A percentile compares a stretch with the other conserved stretches of the same genome.
These are phyloP conservation scores for Phytophthora crassamura DNA, from an alignment of 352 stramenopile species.

Conservation along the genomic window DNA sequence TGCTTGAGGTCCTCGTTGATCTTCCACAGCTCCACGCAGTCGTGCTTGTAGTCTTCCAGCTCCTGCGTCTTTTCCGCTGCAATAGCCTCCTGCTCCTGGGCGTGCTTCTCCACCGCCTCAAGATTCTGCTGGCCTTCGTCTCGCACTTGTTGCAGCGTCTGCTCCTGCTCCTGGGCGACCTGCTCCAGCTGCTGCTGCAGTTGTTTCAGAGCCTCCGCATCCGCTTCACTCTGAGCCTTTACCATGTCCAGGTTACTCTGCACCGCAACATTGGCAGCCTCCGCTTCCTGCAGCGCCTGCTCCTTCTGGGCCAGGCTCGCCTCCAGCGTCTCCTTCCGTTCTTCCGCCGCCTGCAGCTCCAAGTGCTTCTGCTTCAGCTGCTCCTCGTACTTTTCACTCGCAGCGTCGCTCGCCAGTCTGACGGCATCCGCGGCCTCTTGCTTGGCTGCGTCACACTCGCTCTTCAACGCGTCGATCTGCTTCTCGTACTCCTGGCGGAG, in stretches of 20 bases:
- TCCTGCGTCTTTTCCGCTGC: conserved; percentile 53
- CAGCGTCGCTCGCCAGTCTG: conserved; percentile 37
- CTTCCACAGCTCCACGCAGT: conserved; percentile 83
- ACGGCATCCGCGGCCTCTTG: conserved; percentile 44
- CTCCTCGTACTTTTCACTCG: conserved; percentile 31
- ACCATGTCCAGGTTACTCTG: conserved; percentile 36
- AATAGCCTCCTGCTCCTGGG: conserved; percentile 35
- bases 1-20: conserved; percentile 83
- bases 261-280: conserved; percentile 20
- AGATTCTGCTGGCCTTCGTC: conserved; percentile 25
- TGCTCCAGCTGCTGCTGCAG: conserved; percentile 31
- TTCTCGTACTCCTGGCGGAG: conserved; percentile 47
- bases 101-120: conserved; percentile 27
- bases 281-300: conserved; percentile 31
- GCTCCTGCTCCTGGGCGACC: conserved; percentile 23
- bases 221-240: conserved; percentile 26
- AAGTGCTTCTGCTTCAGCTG: conserved; percentile 49
- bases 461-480: conserved; percentile 45
- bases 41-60: conserved; percentile 81
- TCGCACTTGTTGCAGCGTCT: conserved; percentile 28
- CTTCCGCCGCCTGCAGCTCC: conserved; percentile 16
- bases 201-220: conserved; percentile 24
- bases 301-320: conserved; percentile 43
- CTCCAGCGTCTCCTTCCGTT: conserved; percentile 35
- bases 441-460: conserved; percentile 43